Evolutionary conservation across 208 protist genomes (phyloP), one percentile per base, ranked within the genome.

Genomic region (Leptomonas seymouri): DNA sequence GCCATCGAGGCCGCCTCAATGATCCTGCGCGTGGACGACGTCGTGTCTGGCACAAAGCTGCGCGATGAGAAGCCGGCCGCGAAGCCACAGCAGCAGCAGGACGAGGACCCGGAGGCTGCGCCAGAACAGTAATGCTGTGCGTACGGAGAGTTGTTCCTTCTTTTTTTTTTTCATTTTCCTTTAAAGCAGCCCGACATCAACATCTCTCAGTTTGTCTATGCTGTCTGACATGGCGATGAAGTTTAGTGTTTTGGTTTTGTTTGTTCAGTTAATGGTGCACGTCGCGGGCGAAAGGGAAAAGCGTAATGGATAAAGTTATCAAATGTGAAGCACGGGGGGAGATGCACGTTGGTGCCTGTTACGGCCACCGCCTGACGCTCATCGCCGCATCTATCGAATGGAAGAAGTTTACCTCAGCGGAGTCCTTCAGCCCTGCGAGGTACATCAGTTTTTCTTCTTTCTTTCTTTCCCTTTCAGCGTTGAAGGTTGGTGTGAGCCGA

Each of bases 21-120:
- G 82, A 95, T 99, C 60, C 77, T 99, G 21, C 89, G 99, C 63
- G 98, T 99, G 28, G 99, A 99, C 80, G 98, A 99, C 60, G 97
- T 99, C 36, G 94, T 99, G 27, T 99, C 96, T 12, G 98, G 98
- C 50, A 93, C 96, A 48, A 95, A 95, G 78, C 78, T 95, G 51
- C 78, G 80, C 36, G 81, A 93, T 28, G 86, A 91, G 44, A 82
- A 87, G 63, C 74, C 82, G 44, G 76, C 76, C 21, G 71, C 81
- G 28, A 86, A 85, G 73, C 34, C 34, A 9, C 58, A 55, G 31
- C 73, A 86, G 58, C 73, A 86, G 60, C 65, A 85, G n/a, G 80
- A 87, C 41, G 89, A 90, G 45, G 84, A 86, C 45, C 80, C 75
- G 16, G 86, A 92, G 55, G 85, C 62, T 4, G 84, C 79, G 15